Percentiles rank a stretch among this genome's conserved stretches.
Conservation (phyloP, 2,329 filamentous ascomycete genomes). For the Epichloe sp. region DNA sequence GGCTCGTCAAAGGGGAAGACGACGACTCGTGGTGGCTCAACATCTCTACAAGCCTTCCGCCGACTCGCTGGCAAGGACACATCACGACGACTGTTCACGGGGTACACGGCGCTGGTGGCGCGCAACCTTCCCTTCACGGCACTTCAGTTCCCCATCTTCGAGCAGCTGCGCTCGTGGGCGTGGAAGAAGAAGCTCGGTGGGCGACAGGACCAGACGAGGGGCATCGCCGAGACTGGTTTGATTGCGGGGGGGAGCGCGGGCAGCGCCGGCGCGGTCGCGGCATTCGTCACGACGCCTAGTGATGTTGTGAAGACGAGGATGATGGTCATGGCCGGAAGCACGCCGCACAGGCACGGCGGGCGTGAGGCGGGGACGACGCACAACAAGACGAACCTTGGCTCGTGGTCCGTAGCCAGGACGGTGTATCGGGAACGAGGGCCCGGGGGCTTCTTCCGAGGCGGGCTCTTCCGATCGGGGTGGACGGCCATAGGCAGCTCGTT, state of each 20-base stretch:
- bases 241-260: constrained; percentile 65
- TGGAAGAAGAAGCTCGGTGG: constrained; percentile 22
- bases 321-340: constrained; percentile 54
- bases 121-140: constrained; percentile 81
- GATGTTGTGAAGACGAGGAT: constrained; percentile 85
- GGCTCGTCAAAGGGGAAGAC: constrained; percentile 6
- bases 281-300: constrained; percentile 73
- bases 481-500: constrained; percentile 71
- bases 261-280: constrained; percentile 58
- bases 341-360: constrained; percentile 5
- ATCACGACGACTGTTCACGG: constrained; percentile 47
- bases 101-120: constrained; percentile 70
- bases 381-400: constrained; percentile 15
- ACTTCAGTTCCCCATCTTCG: constrained; percentile 79
- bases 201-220: constrained; percentile 10
- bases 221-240: constrained; percentile 50
- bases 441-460: constrained; percentile 66
- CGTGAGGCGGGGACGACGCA: constrained; percentile 13
- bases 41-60: constrained; percentile 35
- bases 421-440: constrained; percentile 56
- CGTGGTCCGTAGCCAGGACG: constrained; percentile 48
- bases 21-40: constrained; percentile 14
- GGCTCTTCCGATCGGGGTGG: constrained; percentile 60
- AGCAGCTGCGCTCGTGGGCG: constrained; percentile 48
- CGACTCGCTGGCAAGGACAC: constrained; percentile 40